These are phyloP conservation scores for Colletotrichum endophyticum DNA, from an alignment of 2,329 filamentous ascomycete species.

Conservation along the genomic window DNA sequence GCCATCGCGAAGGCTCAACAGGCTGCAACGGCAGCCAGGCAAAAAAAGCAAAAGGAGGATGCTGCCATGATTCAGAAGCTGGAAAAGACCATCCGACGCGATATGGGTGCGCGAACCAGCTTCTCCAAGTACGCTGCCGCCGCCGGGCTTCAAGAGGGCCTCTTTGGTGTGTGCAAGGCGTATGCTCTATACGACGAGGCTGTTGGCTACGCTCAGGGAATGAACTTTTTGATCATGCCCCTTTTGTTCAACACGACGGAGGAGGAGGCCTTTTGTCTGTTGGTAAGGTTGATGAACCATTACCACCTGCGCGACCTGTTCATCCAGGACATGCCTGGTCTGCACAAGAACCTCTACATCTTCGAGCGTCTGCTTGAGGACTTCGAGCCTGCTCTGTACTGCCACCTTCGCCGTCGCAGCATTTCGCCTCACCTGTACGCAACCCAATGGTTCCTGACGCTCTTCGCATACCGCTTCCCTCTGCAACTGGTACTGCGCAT, in stretches of 20 bases:
- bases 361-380: conserved; percentile 96
- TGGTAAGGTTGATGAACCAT: conserved; percentile 95
- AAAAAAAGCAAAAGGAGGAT: conserved; percentile 82
- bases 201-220: conserved; percentile 96
- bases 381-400: conserved; percentile 90
- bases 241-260: conserved; percentile 98
- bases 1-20: conserved; percentile 69
- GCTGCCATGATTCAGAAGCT: conserved; percentile 75
- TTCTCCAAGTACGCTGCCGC: conserved; percentile 96
- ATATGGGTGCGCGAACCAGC: conserved; percentile 90
- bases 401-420: conserved; percentile 85
- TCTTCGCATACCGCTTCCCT: conserved; percentile 98
- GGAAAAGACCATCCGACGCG: conserved; percentile 89
- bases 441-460: conserved; percentile 97
- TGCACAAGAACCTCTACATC: conserved; percentile 92
- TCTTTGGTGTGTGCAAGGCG: conserved; percentile 96
- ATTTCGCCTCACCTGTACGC: conserved; percentile 94
- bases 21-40: conserved; percentile 68
- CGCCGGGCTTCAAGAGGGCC: conserved; percentile 87
- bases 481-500: conserved; percentile 95
- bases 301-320: conserved; percentile 94
- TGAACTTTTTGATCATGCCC: conserved; percentile 99
- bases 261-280: conserved; percentile 92
- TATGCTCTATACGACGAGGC: conserved; percentile 95
- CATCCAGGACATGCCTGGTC: conserved; percentile 92